phyloP scores from a whole-genome alignment of 2,329 filamentous ascomycete genomes.

The Talaromyces funiculosus region DNA sequence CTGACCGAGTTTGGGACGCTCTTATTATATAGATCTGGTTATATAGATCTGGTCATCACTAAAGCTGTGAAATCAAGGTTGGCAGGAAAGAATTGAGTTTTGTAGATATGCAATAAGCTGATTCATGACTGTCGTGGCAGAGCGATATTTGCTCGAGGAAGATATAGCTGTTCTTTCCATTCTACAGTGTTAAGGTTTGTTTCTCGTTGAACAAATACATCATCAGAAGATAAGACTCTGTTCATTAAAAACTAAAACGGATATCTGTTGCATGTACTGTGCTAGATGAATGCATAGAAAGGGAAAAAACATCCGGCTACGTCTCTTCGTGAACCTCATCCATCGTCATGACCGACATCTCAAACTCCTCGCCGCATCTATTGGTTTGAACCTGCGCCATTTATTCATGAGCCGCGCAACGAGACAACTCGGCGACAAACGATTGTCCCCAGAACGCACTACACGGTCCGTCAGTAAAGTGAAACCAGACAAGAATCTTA shows the following conservation, averaged over 20 bases:
- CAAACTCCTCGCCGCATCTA: neutral
- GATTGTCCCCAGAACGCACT: conserved; percentile 93
- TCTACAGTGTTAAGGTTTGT: too few relatives aligned
- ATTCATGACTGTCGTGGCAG: neutral
- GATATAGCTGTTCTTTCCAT: too few relatives aligned
- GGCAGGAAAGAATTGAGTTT: neutral
- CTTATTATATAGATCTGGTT: too few relatives aligned
- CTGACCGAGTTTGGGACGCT: too few relatives aligned
- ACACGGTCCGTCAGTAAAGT: conserved; percentile 17
- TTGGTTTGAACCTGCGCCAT: neutral
- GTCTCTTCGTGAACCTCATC: neutral
- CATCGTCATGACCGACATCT: neutral
- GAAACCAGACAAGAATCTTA: neutral
- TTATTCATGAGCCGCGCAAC: conserved; percentile 32
- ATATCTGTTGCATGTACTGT: neutral
- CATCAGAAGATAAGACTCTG: too few relatives aligned
- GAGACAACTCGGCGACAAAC: conserved; percentile 78
- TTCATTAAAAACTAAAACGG: neutral
- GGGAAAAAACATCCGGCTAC: neutral
- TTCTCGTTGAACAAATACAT: too few relatives aligned
- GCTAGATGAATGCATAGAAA: neutral
- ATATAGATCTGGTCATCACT: too few relatives aligned
- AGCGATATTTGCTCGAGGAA: too few relatives aligned
- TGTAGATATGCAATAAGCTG: neutral
- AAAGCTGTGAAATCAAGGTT: neutral